These are phyloP conservation scores for Backusella psychrophila DNA, from an alignment of 192 early-diverging fungal genomes.

Conservation along the genomic window DNA sequence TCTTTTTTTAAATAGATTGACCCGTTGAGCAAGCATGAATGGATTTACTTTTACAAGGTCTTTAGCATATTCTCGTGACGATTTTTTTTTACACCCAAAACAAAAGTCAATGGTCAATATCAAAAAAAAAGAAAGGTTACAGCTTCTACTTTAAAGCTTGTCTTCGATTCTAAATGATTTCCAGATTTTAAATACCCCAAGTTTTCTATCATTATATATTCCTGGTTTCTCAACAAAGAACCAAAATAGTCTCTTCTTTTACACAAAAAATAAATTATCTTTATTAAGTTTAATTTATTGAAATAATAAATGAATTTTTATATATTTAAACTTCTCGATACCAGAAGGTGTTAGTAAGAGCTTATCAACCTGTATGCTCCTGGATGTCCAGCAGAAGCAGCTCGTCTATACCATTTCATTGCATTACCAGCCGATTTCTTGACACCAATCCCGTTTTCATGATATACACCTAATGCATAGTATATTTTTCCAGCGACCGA, in stretches of 20 bases:
- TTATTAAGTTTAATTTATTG: background rate
- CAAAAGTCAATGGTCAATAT: too few species aligned
- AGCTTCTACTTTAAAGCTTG: too few species aligned
- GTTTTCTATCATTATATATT: too few species aligned
- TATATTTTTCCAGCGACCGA: slow-evolving; percentile 44
- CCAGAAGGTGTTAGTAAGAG: background rate
- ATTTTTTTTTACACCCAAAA: too few species aligned
- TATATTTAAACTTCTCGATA: background rate
- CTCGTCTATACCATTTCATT: slow-evolving; percentile 57
- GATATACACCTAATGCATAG: slow-evolving; percentile 57
- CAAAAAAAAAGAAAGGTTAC: too few species aligned
- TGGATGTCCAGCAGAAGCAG: slow-evolving; percentile 55
- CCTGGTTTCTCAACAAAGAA: too few species aligned
- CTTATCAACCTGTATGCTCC: slow-evolving; percentile 26
- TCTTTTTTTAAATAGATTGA: too few species aligned
- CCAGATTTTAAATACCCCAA: too few species aligned
- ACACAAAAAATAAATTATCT: background rate
- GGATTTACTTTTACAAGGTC: too few species aligned
- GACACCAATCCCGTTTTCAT: slow-evolving; percentile 56
- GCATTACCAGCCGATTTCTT: slow-evolving; percentile 25
- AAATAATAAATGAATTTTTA: background rate
- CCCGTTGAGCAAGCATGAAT: too few species aligned
- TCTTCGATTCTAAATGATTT: too few species aligned
- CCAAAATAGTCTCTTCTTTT: background rate
- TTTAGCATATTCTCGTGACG: too few species aligned